These are phyloP conservation scores for Cucurbita ficifolia DNA, from an alignment of 306 rosid species.

Conservation along the genomic window DNA sequence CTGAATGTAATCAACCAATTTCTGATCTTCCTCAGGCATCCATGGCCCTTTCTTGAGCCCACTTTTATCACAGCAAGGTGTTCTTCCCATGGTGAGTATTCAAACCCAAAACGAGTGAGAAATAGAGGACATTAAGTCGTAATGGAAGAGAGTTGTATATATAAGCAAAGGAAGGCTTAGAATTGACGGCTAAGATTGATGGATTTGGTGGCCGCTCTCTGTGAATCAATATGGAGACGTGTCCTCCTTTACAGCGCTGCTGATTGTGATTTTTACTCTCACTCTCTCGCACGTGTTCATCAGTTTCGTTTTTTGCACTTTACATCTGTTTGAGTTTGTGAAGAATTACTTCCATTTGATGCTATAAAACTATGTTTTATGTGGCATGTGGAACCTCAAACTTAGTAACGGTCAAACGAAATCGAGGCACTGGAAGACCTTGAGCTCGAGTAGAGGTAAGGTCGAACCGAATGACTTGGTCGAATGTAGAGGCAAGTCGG, in stretches of 20 bases:
- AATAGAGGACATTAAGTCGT: neutral
- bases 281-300: neutral
- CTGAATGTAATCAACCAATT: conserved; percentile 58
- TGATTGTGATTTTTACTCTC: neutral
- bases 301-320: neutral
- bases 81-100: conserved; percentile 54
- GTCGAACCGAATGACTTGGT: too few species aligned
- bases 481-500: too few species aligned
- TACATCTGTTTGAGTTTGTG: neutral
- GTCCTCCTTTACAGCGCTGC: conserved; percentile 1
- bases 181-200: neutral
- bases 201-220: conserved; percentile 8
- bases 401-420: too few species aligned
- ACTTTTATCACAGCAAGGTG: conserved; percentile 85
- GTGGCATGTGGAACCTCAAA: neutral
- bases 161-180: neutral
- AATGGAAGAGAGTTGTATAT: neutral
- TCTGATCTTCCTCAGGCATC: conserved; percentile 84
- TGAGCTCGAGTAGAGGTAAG: too few species aligned
- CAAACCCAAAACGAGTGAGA: neutral
- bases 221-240: neutral
- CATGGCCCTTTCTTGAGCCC: conserved; percentile 97
- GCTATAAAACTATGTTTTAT: neutral
- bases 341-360: neutral
- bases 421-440: too few species aligned